Evolutionary conservation across 116 monocot species (phyloP).

Genomic region (Phalaenopsis hybrid): DNA sequence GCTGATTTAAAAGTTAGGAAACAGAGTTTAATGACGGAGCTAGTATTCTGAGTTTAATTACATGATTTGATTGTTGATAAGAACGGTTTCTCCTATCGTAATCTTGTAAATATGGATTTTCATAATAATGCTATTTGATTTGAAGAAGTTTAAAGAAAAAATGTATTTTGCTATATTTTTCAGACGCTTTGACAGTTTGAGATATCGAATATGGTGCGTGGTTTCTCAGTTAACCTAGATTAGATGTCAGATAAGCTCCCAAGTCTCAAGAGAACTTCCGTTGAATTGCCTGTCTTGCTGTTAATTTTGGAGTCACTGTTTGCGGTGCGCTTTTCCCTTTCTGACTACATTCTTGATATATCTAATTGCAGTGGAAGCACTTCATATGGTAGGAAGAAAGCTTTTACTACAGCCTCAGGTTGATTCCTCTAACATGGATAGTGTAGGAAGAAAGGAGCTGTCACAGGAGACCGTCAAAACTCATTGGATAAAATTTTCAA

Average conservation of each 20-base stretch:
- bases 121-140: not conserved
- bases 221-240: not conserved
- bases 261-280: not conserved
- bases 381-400: conserved; percentile 14
- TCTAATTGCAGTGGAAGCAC: conserved; percentile 13
- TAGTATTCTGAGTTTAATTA: not conserved
- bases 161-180: not conserved
- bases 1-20: not conserved
- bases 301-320: not conserved
- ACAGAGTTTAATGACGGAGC: not conserved
- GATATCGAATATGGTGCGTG: not conserved
- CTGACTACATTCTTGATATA: not conserved
- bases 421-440: conserved; percentile 1
- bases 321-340: not conserved
- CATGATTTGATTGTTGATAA: not conserved
- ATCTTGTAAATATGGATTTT: not conserved
- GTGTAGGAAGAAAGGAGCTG: not conserved
- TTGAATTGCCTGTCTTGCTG: not conserved
- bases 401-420: conserved; percentile 13
- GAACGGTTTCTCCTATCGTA: no score
- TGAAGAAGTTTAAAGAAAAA: not conserved
- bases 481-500: not conserved
- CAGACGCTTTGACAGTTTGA: not conserved
- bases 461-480: not conserved
- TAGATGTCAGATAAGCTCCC: not conserved